Evolutionary conservation across 1,284 basidiomycete genomes (phyloP).

Genomic region (Rhodotorula sp.): DNA sequence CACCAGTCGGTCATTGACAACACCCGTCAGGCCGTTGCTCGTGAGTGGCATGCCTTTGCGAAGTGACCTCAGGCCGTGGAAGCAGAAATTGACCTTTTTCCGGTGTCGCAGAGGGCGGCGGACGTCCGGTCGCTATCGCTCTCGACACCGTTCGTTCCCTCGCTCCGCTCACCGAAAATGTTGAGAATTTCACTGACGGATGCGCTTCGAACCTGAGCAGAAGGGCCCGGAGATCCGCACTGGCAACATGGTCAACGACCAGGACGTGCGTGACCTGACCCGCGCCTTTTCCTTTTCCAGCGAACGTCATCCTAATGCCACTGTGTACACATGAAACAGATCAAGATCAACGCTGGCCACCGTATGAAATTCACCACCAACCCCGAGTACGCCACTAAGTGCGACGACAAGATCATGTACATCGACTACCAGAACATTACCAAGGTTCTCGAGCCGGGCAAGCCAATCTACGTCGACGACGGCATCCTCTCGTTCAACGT

Average conservation of each 20-base stretch:
- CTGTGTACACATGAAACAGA: slow-evolving; percentile 51
- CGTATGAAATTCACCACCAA: slow-evolving; percentile 92
- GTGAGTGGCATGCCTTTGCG: slow-evolving; percentile 53
- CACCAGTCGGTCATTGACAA: slow-evolving; percentile 98
- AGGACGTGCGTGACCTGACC: slow-evolving; percentile 63
- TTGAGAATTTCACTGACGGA: slow-evolving; percentile 10
- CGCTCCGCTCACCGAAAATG: slow-evolving; percentile 12
- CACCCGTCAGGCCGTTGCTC: slow-evolving; percentile 75
- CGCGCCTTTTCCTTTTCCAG: neutral
- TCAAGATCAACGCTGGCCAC: slow-evolving; percentile 83
- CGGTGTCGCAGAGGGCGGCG: slow-evolving; percentile 58
- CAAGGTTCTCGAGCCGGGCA: slow-evolving; percentile 92
- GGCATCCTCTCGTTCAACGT: slow-evolving; percentile 95
- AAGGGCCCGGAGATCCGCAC: slow-evolving; percentile 99
- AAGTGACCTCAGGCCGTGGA: neutral
- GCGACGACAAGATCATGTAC: slow-evolving; percentile 79
- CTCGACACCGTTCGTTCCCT: slow-evolving; percentile 75
- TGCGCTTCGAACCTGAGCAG: slow-evolving; percentile 50
- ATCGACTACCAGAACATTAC: slow-evolving; percentile 94
- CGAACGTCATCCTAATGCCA: neutral
- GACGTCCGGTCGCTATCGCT: slow-evolving; percentile 94
- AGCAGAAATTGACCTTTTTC: slow-evolving; percentile 7
- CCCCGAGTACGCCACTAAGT: slow-evolving; percentile 69
- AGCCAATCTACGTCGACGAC: slow-evolving; percentile 96
- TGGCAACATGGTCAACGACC: slow-evolving; percentile 81